A percentile compares a stretch with the other conserved stretches of the same genome.
phyloP scores from a whole-genome alignment of 1,284 basidiomycete genomes.

The Laetiporus sulphureus region DNA sequence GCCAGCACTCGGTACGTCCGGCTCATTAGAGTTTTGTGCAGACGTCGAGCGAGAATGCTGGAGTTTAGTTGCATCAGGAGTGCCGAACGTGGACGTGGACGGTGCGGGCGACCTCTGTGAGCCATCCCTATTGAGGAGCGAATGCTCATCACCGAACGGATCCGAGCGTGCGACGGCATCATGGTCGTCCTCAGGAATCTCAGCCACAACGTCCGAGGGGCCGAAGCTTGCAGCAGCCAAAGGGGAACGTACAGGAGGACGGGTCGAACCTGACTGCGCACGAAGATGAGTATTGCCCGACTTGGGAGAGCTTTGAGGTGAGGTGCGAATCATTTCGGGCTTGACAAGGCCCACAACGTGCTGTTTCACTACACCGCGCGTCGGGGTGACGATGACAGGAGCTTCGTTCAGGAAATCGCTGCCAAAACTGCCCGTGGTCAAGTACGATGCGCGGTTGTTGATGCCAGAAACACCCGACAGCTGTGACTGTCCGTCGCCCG shows the following conservation, averaged over 20 bases:
- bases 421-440: conserved; percentile 66
- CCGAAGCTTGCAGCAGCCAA: conserved; percentile 67
- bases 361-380: conserved; percentile 49
- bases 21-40: too few relatives aligned
- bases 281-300: conserved; percentile 31
- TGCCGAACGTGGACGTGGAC: conserved; percentile 37
- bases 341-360: conserved; percentile 71
- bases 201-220: conserved; percentile 54
- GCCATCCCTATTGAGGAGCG: conserved; percentile 28
- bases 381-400: conserved; percentile 72
- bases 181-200: conserved; percentile 39
- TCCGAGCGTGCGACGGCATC: conserved; percentile 31
- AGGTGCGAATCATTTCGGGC: conserved; percentile 68
- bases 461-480: conserved; percentile 43
- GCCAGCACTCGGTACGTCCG: conserved; percentile 11
- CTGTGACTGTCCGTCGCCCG: conserved; percentile 43
- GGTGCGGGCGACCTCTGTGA: conserved; percentile 28
- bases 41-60: not conserved
- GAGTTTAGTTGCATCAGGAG: conserved; percentile 10
- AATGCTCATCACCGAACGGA: conserved; percentile 63
- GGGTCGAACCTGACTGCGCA: conserved; percentile 25
- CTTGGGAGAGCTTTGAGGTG: conserved; percentile 32
- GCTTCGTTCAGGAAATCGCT: conserved; percentile 76
- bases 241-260: conserved; percentile 51
- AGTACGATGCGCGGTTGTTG: conserved; percentile 60